These are phyloP conservation scores for Xenoacremonium recifei DNA, from an alignment of 2,329 filamentous ascomycete species.

Conservation along the genomic window DNA sequence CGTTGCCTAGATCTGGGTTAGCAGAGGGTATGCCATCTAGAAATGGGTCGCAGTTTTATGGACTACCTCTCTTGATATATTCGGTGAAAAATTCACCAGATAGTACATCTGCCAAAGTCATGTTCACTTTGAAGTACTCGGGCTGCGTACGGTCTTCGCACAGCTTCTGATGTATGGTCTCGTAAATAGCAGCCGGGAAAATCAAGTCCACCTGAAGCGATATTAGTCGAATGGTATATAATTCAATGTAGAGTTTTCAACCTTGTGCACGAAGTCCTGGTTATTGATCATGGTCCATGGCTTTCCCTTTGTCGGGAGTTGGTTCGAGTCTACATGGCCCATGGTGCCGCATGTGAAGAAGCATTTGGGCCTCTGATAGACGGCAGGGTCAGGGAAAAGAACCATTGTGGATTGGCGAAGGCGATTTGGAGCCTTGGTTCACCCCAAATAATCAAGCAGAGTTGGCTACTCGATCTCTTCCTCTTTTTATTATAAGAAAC, in stretches of 20 bases:
- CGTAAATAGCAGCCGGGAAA: conserved; percentile 63
- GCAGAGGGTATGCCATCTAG: not conserved
- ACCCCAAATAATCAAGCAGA: too few relatives aligned
- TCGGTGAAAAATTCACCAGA: conserved; percentile 75
- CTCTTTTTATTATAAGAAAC: too few relatives aligned
- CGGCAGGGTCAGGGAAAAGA: conserved; percentile 22
- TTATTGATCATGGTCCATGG: conserved; percentile 70
- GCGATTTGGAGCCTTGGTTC: not conserved
- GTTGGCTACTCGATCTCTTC: too few relatives aligned
- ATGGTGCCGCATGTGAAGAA: conserved; percentile 70
- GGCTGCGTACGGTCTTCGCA: conserved; percentile 35
- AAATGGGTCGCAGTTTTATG: not conserved
- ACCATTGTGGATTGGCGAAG: not conserved
- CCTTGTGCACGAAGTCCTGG: conserved; percentile 69
- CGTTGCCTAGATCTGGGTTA: conserved; percentile 54
- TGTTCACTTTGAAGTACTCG: conserved; percentile 65
- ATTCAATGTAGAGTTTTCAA: conserved; percentile 22
- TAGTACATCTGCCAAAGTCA: conserved; percentile 71
- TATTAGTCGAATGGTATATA: conserved; percentile 1
- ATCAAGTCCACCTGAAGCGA: conserved; percentile 60
- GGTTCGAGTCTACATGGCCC: conserved; percentile 67
- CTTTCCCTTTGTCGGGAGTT: conserved; percentile 69
- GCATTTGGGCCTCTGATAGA: conserved; percentile 65
- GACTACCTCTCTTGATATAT: conserved; percentile 79
- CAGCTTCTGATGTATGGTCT: conserved; percentile 53